Evolutionary conservation across 23 red algal genomes (phyloP).

Genomic region (Porphyridium purpureum): DNA sequence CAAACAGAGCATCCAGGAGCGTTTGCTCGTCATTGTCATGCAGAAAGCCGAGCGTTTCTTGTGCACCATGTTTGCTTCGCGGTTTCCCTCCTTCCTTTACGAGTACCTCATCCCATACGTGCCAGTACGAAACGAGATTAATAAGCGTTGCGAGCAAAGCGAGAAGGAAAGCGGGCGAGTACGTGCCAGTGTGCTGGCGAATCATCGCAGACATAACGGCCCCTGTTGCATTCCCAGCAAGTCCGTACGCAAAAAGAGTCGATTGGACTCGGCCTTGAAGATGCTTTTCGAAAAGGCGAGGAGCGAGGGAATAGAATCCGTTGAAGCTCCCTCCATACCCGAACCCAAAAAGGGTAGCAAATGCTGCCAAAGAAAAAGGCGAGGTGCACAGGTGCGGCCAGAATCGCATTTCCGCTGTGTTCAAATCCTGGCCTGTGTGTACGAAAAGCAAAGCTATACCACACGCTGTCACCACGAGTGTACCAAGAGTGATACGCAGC

Average conservation of each 20-base stretch:
- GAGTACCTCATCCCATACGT: no score
- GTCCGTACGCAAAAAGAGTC: constrained; percentile 68
- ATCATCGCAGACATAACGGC: constrained; percentile 34
- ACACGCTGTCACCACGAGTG: constrained; percentile 24
- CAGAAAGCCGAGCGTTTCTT: no score
- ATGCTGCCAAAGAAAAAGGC: constrained; percentile 26
- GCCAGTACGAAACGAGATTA: no score
- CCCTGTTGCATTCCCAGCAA: constrained; percentile 71
- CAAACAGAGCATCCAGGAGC: no score
- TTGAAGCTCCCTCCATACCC: constrained; percentile 94
- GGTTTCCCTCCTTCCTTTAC: no score
- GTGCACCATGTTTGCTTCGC: no score
- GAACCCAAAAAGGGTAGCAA: constrained; percentile 58
- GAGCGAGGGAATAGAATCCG: constrained; percentile 65
- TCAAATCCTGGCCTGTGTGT: no score
- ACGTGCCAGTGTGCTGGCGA: neutral
- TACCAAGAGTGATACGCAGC: constrained; percentile 27
- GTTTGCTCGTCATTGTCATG: no score
- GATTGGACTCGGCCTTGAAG: constrained; percentile 72
- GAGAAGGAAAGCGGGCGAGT: neutral
- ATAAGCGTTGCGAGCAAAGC: neutral
- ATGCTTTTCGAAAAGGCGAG: constrained; percentile 47
- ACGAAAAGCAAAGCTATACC: constrained; percentile 56
- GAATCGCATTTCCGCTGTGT: no score
- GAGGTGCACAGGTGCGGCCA: constrained; percentile 18